Conservation (phyloP, 805 yeast genomes). For the Ogataea methanolica region DNA sequence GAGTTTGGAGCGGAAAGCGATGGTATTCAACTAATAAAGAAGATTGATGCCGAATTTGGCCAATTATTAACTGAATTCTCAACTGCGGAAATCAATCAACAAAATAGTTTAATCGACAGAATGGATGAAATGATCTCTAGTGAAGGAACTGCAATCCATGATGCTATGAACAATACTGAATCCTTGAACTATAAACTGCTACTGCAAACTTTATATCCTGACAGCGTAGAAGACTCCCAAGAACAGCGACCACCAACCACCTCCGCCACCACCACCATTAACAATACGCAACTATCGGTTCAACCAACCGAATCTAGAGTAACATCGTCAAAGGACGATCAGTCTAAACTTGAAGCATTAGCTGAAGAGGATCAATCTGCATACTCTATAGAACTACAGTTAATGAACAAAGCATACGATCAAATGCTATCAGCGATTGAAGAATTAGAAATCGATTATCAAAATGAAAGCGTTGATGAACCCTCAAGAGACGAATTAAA, state of each 20-base stretch:
- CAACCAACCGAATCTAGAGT: neutral
- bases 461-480: constrained; percentile 19
- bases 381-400: constrained; percentile 16
- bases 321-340: too few species aligned
- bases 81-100: constrained; percentile 10
- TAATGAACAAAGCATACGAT: constrained; percentile 28
- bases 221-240: neutral
- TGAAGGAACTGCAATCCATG: constrained; percentile 16
- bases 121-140: constrained; percentile 17
- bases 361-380: constrained; percentile 20
- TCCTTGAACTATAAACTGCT: constrained; percentile 20
- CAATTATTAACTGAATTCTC: constrained; percentile 4
- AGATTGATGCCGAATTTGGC: constrained; percentile 22
- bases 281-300: neutral
- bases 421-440: constrained; percentile 23
- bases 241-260: neutral
- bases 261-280: neutral
- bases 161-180: constrained; percentile 19
- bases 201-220: constrained; percentile 7
- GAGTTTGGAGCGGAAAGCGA: constrained; percentile 22
- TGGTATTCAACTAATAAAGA: constrained; percentile 17
- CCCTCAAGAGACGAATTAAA: constrained; percentile 12
- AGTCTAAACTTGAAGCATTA: constrained; percentile 1
- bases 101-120: constrained; percentile 12
- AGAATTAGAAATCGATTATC: constrained; percentile 27